Evolutionary conservation across 2,329 filamentous ascomycete genomes (phyloP), one percentile per base, ranked within the genome.

Genomic region (Fusarium fujikuroi): DNA sequence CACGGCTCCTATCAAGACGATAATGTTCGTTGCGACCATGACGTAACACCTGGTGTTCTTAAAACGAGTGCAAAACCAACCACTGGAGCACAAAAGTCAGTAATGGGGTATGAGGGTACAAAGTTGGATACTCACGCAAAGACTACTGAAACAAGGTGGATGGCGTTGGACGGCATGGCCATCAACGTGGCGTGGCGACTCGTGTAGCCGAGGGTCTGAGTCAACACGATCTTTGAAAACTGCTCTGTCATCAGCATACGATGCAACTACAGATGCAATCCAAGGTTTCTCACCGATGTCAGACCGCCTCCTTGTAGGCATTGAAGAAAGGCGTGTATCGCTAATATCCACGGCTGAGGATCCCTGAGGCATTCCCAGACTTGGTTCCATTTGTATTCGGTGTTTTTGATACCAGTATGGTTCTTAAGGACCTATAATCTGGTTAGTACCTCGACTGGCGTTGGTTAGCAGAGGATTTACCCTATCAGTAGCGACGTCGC

Each of bases 51-150:
- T 53, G 0, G 50, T 53, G 2, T 53, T 53, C 23, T 39, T 53
- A 18, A 53, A 53, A 7, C 50, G 50, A 4, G 50, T 28, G 19
- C 50, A 53, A 4, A 53, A 53, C 50, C 50, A 53, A 1, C 50
- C 50, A 28, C 34, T 53, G 11, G 2, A 12, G 11, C 2, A 25
- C 3, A 18, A 3, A 3, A 0, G 7, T 53, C 5, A 53, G 34
- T 4, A 16, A 16, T 2, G 0, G 2, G 18, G 2, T 0, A 11
- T 21, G 2, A 5, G 16, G 2, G 3, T 16, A 14, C 0, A 7
- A 21, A 12, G 4, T 3, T 12, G 1, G 19, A 10, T 12, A 9
- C 19, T 28, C 7, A 53, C 50, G 50, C 50, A 39, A 53, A 53
- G 19, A 53, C 50, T 3, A 53, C 50, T 7, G 50, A 53, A 2